Conservation (phyloP, 805 yeast genomes). For the Saccharomyces jurei region DNA sequence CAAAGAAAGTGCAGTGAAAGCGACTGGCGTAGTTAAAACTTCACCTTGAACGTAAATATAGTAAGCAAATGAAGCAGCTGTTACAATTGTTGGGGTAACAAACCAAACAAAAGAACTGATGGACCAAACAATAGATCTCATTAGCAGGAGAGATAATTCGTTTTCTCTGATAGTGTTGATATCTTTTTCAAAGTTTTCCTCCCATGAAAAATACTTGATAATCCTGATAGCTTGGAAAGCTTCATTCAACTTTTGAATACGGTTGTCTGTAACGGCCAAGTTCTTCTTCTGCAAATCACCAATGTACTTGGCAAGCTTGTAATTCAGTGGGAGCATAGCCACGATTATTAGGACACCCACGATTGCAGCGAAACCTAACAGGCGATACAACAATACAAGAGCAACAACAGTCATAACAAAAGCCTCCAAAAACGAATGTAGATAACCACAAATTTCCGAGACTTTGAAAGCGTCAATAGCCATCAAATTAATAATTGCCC, state of each 20-base stretch:
- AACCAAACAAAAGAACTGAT: slow-evolving; percentile 57
- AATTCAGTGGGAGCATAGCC: slow-evolving; percentile 59
- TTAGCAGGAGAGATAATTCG: slow-evolving; percentile 50
- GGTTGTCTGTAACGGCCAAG: slow-evolving; percentile 72
- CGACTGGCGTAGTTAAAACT: slow-evolving; percentile 72
- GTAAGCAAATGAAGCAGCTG: slow-evolving; percentile 67
- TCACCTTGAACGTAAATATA: slow-evolving; percentile 59
- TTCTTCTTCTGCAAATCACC: slow-evolving; percentile 59
- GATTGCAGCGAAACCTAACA: slow-evolving; percentile 77
- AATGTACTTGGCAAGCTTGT: slow-evolving; percentile 47
- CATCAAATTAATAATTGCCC: slow-evolving; percentile 84
- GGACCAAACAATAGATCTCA: slow-evolving; percentile 56
- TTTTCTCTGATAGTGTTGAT: slow-evolving; percentile 60
- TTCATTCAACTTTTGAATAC: slow-evolving; percentile 83
- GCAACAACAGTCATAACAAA: slow-evolving; percentile 56
- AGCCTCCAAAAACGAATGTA: slow-evolving; percentile 68
- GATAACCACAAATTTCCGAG: slow-evolving; percentile 78
- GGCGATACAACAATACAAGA: slow-evolving; percentile 48
- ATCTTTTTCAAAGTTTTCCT: slow-evolving; percentile 58
- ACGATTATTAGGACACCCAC: slow-evolving; percentile 63
- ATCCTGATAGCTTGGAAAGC: slow-evolving; percentile 79
- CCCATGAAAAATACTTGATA: slow-evolving; percentile 91
- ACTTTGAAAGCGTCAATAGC: slow-evolving; percentile 89
- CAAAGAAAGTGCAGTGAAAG: slow-evolving; percentile 77
- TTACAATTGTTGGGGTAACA: slow-evolving; percentile 67